Evolutionary conservation across 2,329 filamentous ascomycete species (phyloP).

Genomic region (Xylaria sp.): DNA sequence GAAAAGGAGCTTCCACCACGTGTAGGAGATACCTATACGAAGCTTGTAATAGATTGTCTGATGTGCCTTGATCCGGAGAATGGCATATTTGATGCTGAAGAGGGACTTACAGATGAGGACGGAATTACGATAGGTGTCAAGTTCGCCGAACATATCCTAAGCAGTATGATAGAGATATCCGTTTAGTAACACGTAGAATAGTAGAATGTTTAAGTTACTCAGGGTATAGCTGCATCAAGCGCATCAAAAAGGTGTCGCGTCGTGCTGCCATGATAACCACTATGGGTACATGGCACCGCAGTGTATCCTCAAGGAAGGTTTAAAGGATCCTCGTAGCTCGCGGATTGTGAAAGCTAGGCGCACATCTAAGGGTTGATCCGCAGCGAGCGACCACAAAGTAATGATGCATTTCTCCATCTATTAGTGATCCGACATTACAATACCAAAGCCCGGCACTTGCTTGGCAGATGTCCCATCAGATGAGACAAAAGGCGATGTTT

Average conservation of each 20-base stretch:
- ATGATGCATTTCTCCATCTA: too few relatives aligned
- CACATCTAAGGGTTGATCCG: too few relatives aligned
- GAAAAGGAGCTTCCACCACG: slow-evolving; percentile 16
- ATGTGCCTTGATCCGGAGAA: slow-evolving; percentile 23
- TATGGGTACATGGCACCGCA: neutral
- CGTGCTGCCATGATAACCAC: neutral
- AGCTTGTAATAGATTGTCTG: slow-evolving; percentile 18
- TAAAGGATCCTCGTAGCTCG: too few relatives aligned
- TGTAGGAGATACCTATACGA: slow-evolving; percentile 25
- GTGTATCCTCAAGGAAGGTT: neutral
- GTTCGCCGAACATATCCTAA: slow-evolving; percentile 19
- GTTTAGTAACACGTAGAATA: neutral
- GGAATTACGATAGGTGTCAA: slow-evolving; percentile 22
- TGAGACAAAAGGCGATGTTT: slow-evolving; percentile 38
- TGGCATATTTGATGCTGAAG: neutral
- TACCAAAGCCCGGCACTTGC: slow-evolving; percentile 41
- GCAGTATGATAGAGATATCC: slow-evolving; percentile 4
- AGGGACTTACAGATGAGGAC: slow-evolving; percentile 21
- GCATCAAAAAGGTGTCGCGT: neutral
- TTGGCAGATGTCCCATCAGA: slow-evolving; percentile 43
- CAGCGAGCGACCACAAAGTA: too few relatives aligned
- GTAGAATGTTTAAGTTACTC: neutral
- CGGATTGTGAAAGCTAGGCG: neutral
- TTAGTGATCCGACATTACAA: slow-evolving; percentile 11
- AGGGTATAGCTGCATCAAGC: too few relatives aligned